These are phyloP conservation scores for Pseudonitzschia delicatissima DNA, from an alignment of 108 stramenopile species.

Conservation along the genomic window DNA sequence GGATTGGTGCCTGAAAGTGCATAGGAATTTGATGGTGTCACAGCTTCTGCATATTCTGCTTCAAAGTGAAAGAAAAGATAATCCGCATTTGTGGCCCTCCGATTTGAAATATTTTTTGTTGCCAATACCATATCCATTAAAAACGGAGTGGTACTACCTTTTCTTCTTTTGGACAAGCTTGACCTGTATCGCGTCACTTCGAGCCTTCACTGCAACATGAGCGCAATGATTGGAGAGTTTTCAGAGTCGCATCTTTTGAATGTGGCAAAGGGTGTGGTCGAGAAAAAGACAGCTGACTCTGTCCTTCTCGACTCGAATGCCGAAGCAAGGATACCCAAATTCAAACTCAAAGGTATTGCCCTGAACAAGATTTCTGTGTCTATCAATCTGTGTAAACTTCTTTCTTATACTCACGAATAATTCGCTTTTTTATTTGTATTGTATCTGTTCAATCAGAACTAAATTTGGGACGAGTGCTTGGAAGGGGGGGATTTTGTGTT, in stretches of 20 bases:
- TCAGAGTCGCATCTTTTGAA: conserved; percentile 56
- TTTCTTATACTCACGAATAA: no score
- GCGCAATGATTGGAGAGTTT: conserved; percentile 42
- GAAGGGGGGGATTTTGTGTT: conserved; percentile 80
- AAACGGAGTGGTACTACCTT: no score
- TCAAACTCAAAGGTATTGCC: conserved; percentile 52
- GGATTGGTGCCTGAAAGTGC: no score
- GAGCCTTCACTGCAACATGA: background rate
- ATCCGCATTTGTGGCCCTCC: no score
- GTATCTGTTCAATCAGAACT: conserved; percentile 45
- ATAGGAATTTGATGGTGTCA: no score
- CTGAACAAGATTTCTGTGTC: no score
- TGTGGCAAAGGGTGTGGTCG: conserved; percentile 55
- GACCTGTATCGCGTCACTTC: no score
- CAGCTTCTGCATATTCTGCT: no score
- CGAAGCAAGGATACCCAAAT: conserved; percentile 63
- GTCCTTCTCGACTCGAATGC: conserved; percentile 53
- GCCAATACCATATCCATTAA: no score
- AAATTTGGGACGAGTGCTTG: conserved; percentile 65
- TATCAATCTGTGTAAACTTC: background rate
- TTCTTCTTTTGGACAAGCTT: no score
- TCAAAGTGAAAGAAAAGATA: no score
- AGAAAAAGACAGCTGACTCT: conserved; percentile 52
- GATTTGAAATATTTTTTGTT: no score
- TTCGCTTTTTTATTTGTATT: background rate